These are phyloP conservation scores for Calocybe gangraenosa DNA, from an alignment of 768 basidiomycete species.

Conservation along the genomic window DNA sequence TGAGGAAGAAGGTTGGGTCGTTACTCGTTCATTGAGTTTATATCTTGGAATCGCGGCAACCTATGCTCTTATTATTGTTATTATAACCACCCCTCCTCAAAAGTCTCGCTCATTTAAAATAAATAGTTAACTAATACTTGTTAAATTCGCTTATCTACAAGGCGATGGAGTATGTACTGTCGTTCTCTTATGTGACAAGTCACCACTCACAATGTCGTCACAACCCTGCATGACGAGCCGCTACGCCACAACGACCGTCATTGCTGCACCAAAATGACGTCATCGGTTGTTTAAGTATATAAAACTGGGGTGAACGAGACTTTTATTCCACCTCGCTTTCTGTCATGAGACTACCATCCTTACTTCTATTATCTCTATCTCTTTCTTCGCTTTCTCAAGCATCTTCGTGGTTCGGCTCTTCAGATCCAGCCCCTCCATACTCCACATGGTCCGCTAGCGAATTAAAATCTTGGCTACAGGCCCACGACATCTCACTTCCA, in stretches of 20 bases:
- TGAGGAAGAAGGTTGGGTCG: constrained; percentile 46
- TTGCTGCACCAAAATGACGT: constrained; percentile 19
- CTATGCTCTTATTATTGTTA: too few relatives aligned
- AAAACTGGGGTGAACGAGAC: background rate
- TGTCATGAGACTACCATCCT: constrained; percentile 23
- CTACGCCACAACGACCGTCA: constrained; percentile 13
- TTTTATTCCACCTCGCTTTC: background rate
- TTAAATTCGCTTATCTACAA: too few relatives aligned
- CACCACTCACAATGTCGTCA: too few relatives aligned
- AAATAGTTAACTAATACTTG: too few relatives aligned
- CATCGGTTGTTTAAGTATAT: constrained; percentile 8
- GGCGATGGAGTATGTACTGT: too few relatives aligned
- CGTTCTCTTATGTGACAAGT: too few relatives aligned
- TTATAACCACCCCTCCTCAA: too few relatives aligned
- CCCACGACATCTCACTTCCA: constrained; percentile 57
- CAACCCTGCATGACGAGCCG: background rate
- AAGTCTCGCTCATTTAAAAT: too few relatives aligned
- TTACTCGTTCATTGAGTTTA: constrained; percentile 24
- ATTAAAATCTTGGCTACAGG: constrained; percentile 65
- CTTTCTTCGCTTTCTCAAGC: constrained; percentile 33
- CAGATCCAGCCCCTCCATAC: constrained; percentile 30
- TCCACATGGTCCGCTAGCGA: constrained; percentile 59
- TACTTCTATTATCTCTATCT: constrained; percentile 27
- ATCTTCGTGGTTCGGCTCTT: constrained; percentile 47
- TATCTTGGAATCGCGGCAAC: too few relatives aligned